Percentiles rank a stretch among this genome's conserved stretches.
These are phyloP conservation scores for Suillus sp. DNA, from an alignment of 768 basidiomycete species.

Conservation along the genomic window DNA sequence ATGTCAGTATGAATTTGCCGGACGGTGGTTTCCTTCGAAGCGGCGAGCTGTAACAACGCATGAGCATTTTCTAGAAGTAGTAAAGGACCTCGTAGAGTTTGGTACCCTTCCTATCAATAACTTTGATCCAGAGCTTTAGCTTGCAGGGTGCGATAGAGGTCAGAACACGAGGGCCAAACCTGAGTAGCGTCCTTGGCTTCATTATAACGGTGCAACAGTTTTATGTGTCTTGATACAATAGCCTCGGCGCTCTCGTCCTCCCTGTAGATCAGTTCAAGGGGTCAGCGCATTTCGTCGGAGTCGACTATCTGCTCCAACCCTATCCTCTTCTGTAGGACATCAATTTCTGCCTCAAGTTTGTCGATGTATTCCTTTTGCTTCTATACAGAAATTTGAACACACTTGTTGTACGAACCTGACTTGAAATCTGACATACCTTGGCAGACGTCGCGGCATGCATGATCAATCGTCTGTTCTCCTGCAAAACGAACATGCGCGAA, in stretches of 20 bases:
- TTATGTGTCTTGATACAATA: conserved; percentile 69
- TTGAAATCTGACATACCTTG: conserved; percentile 24
- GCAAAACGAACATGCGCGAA: neutral
- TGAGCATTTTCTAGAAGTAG: conserved; percentile 14
- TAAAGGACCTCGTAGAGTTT: conserved; percentile 9
- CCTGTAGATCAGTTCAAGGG: conserved; percentile 27
- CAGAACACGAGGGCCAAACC: conserved; percentile 38
- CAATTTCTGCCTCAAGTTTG: conserved; percentile 51
- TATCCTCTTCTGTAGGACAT: conserved; percentile 46
- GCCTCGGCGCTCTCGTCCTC: conserved; percentile 51
- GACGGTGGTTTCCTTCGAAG: conserved; percentile 67
- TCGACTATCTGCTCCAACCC: conserved; percentile 38
- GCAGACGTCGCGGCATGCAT: conserved; percentile 34
- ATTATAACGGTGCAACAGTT: conserved; percentile 73
- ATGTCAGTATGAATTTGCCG: conserved; percentile 74
- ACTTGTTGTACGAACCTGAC: neutral
- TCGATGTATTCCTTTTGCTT: conserved; percentile 52
- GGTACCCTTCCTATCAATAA: conserved; percentile 77
- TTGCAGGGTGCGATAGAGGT: neutral
- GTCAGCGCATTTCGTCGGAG: neutral
- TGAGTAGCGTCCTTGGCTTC: conserved; percentile 85
- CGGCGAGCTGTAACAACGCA: conserved; percentile 58
- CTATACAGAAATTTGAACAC: conserved; percentile 30
- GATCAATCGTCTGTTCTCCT: neutral
- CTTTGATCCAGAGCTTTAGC: conserved; percentile 38